Evolutionary conservation across 2,329 filamentous ascomycete genomes (phyloP).

Genomic region (Falciphora oryzae): DNA sequence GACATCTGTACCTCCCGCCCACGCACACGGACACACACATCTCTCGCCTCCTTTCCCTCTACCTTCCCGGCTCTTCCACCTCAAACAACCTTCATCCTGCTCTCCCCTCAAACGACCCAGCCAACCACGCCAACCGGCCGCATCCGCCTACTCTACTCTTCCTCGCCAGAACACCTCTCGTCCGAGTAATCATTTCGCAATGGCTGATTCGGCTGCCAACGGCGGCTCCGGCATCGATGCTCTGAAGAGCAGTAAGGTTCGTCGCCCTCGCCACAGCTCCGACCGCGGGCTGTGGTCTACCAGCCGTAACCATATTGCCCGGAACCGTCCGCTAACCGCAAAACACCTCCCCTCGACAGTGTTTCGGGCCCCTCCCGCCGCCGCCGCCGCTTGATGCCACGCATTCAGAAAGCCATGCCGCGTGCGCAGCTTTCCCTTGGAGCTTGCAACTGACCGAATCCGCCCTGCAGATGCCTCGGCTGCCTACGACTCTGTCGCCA

Average conservation of each 20-base stretch:
- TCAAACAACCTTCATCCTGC: not conserved
- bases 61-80: not conserved
- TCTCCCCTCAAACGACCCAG: not conserved
- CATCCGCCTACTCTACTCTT: not conserved
- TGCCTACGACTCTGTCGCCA: constrained; percentile 42
- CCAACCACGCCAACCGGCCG: not conserved
- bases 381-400: not conserved
- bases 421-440: constrained; percentile 4
- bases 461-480: constrained; percentile 38
- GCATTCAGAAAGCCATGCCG: not conserved
- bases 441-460: not conserved
- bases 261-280: constrained; percentile 19
- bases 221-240: constrained; percentile 39
- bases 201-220: constrained; percentile 39
- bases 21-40: not conserved
- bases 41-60: constrained; percentile 3
- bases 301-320: not conserved
- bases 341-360: not conserved
- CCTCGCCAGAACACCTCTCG: not conserved
- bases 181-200: constrained; percentile 16
- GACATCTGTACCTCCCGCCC: constrained; percentile 1
- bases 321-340: constrained; percentile 24
- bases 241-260: constrained; percentile 50
- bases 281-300: not conserved
- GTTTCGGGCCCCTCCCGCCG: not conserved